Evolutionary conservation across 495 filamentous ascomycete genomes (phyloP).

Genomic region (Trichoderma virens): DNA sequence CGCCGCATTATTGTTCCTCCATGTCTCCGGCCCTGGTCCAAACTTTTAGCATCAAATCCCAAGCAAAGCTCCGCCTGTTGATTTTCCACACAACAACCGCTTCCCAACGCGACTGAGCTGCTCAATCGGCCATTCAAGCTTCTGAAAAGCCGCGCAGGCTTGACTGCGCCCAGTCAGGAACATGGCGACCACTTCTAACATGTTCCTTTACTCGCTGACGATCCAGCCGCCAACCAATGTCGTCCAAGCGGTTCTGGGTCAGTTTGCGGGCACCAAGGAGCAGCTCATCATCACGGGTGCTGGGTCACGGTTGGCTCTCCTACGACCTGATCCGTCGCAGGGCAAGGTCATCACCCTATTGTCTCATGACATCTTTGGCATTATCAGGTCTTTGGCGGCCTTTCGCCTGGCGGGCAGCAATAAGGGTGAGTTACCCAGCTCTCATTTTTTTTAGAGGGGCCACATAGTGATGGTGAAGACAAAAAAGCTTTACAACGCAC

Average conservation of each 20-base stretch:
- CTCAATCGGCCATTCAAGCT: slow-evolving; percentile 4
- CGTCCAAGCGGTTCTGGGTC: slow-evolving; percentile 82
- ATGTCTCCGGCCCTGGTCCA: slow-evolving; percentile 8
- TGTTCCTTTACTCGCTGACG: slow-evolving; percentile 96
- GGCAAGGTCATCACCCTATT: slow-evolving; percentile 79
- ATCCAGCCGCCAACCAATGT: slow-evolving; percentile 84
- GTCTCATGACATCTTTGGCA: slow-evolving; percentile 91
- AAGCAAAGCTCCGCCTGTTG: background rate
- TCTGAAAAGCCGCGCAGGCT: slow-evolving; percentile 37
- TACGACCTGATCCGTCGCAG: slow-evolving; percentile 75
- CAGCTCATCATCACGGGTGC: slow-evolving; percentile 95
- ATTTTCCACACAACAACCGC: slow-evolving; percentile 2
- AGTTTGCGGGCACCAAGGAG: slow-evolving; percentile 89
- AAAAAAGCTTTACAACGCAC: slow-evolving; percentile 37
- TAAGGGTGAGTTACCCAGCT: slow-evolving; percentile 71
- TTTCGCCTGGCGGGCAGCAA: slow-evolving; percentile 88
- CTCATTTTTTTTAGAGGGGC: slow-evolving; percentile 47
- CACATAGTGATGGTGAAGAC: slow-evolving; percentile 75
- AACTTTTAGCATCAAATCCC: slow-evolving; percentile 10
- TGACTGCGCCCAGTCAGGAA: slow-evolving; percentile 40
- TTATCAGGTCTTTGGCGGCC: slow-evolving; percentile 77
- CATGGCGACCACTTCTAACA: slow-evolving; percentile 95
- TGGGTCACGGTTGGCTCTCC: slow-evolving; percentile 79
- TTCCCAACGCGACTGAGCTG: slow-evolving; percentile 8
- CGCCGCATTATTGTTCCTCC: slow-evolving; percentile 10